Base-by-base conservation (phyloP, 192 early-diverging fungal genomes). In the Chytriomyces sp. region DNA sequence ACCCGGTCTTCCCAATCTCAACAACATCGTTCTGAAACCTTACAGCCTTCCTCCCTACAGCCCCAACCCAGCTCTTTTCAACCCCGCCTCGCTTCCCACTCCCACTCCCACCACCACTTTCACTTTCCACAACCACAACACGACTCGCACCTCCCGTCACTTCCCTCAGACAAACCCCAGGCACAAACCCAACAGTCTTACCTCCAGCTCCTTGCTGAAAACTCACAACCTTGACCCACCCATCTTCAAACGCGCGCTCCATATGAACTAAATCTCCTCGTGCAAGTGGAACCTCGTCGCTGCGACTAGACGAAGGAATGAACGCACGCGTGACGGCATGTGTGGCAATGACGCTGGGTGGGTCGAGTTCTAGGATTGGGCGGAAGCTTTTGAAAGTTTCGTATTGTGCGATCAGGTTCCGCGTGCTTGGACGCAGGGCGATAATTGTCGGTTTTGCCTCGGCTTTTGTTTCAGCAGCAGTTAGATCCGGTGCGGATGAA, bases 361-460 rank as follows among this genome's bases (percentile, higher is more conserved):
- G 10, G 63, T n/a, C 8, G n/a, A 11, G 24, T 18, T 35, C 23
- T 5, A 43, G 24, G 11, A 20, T 20, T 8, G 65, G 11, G 28
- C 35, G 16, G 20, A 43, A 35, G 23, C 11, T 18, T 13, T 16
- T 67, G 4, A 43, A 45, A 0, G 7, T 45, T 45, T 67, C 45
- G 45, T 35, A 67, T 45, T 35, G 45, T 8, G 65, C 65, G 45
- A 67, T 67, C 1, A 67, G 65, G 44, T 16, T 16, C 18, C 65
- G 65, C 23, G 65, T 67, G 65, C 65, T 67, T 10, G 65, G 65
- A 18, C 65, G 20, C 7, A 67, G 65, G 28, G 11, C 65, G 5
- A 45, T 45, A 45, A 35, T 6, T 63, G 11, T 63, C 24, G 23
- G 11, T 20, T 20, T 24, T 63, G 62, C 0, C 35, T 13, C 35